phyloP scores from a whole-genome alignment of 495 filamentous ascomycete species.

The Pseudevernia furfuracea region DNA sequence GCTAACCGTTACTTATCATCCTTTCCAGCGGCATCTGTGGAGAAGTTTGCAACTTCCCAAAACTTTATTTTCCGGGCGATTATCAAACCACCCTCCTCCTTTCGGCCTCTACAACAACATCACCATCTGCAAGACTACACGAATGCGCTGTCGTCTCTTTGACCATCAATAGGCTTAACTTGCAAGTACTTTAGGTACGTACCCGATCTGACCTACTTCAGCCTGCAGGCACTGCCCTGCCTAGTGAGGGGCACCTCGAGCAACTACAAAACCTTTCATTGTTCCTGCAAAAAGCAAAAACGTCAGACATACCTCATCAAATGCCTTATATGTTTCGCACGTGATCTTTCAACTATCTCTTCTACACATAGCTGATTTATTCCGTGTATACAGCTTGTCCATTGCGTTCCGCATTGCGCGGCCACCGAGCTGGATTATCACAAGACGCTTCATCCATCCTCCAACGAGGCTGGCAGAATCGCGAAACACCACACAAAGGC shows the following conservation, averaged over 20 bases:
- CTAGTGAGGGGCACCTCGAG: conserved; percentile 2
- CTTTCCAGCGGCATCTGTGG: background rate
- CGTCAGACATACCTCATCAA: background rate
- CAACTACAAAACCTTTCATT: conserved; percentile 1
- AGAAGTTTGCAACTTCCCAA: background rate
- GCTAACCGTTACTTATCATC: background rate
- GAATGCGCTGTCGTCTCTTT: background rate
- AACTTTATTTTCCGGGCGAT: background rate
- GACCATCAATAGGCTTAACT: background rate
- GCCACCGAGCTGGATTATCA: conserved; percentile 24
- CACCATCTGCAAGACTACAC: background rate
- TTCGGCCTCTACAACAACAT: conserved; percentile 1
- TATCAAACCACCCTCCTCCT: background rate
- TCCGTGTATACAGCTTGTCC: conserved; percentile 6
- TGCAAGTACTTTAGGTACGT: background rate
- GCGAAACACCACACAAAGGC: conserved; percentile 11
- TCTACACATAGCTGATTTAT: background rate
- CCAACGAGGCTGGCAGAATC: conserved; percentile 20
- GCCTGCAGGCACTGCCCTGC: background rate
- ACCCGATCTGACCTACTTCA: background rate
- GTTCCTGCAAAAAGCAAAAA: background rate
- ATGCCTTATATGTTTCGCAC: background rate
- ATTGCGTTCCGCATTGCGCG: conserved; percentile 6
- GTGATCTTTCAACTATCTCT: background rate
- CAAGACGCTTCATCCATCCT: conserved; percentile 13